Conservation (phyloP, 306 rosid genomes). For the Acacia acuminata region DNA sequence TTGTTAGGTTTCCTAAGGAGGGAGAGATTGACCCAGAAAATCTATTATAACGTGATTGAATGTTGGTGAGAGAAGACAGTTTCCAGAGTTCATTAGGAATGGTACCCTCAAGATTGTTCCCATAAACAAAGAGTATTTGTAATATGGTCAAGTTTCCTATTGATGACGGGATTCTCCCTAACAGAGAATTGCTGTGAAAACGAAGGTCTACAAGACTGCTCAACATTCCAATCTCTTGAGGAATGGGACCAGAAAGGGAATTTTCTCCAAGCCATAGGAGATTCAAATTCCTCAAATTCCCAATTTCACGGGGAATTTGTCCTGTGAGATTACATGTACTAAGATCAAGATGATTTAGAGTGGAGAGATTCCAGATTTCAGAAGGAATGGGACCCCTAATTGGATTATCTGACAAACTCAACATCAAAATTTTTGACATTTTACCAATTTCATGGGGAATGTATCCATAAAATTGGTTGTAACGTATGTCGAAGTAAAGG, state of each 20-base stretch:
- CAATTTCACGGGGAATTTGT: background rate
- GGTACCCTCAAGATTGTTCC: background rate
- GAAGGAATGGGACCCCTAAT: background rate
- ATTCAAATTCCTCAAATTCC: background rate
- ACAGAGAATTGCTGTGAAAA: background rate
- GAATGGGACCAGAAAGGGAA: background rate
- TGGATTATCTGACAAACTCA: background rate
- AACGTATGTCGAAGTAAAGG: background rate
- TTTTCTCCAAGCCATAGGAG: background rate
- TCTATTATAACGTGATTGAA: rapidly evolving
- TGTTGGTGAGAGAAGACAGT: background rate
- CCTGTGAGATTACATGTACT: background rate
- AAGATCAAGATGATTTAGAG: background rate
- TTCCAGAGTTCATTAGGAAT: background rate
- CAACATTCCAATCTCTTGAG: background rate
- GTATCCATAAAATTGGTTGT: background rate
- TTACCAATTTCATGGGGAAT: background rate
- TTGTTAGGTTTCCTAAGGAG: background rate
- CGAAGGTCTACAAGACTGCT: background rate
- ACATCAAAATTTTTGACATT: background rate
- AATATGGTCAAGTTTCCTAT: constrained; percentile 6
- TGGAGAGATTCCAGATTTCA: background rate
- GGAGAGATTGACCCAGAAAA: background rate
- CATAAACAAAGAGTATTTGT: rapidly evolving
- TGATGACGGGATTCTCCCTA: background rate